Evolutionary conservation across 306 rosid genomes (phyloP).

Genomic region (Prinsepia uniflora): DNA sequence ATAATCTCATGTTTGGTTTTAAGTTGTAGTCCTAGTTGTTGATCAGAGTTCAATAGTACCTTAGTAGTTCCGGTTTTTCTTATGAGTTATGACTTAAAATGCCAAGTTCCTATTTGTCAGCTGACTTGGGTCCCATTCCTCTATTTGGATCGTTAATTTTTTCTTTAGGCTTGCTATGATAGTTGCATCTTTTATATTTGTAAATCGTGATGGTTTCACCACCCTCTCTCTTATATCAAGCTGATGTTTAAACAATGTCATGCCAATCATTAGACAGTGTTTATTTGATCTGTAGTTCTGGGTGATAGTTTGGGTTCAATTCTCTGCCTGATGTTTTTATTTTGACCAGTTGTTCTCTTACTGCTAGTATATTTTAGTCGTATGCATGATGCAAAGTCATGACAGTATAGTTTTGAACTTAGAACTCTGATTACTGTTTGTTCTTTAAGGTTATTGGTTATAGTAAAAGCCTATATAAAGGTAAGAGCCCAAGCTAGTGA

Average conservation of each 20-base stretch:
- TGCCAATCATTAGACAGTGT: not conserved
- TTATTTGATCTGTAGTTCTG: not conserved
- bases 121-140: not conserved
- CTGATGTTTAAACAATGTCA: not conserved
- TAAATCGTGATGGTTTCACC: not conserved
- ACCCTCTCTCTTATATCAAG: not conserved
- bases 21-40: conserved; percentile 7
- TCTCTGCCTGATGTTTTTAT: not conserved
- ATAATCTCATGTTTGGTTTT: not conserved
- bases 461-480: too few species aligned
- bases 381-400: not conserved
- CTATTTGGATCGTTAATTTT: not conserved
- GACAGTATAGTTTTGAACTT: not conserved
- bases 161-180: not conserved
- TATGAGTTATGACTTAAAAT: not conserved
- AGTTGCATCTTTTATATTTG: not conserved
- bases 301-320: not conserved
- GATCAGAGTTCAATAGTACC: conserved; percentile 19
- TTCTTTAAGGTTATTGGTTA: not conserved
- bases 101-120: not conserved
- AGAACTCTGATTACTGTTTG: conserved; percentile 9
- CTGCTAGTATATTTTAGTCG: not conserved
- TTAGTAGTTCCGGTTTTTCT: not conserved
- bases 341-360: not conserved
- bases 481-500: too few species aligned